Evolutionary conservation across 2,329 filamentous ascomycete genomes (phyloP).

Genomic region (Penicillium verrucosum): DNA sequence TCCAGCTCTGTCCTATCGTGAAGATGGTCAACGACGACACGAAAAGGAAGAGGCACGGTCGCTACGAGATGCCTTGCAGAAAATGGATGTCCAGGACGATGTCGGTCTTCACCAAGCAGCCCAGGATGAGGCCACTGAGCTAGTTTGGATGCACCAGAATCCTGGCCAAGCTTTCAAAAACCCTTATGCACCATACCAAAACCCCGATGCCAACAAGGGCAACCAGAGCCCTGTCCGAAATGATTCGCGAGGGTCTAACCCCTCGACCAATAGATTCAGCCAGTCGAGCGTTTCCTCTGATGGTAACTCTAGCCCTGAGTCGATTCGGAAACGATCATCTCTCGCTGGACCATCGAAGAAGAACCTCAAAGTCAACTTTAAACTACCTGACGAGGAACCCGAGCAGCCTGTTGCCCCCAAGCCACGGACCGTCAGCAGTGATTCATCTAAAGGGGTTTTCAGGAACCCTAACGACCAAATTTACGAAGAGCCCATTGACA

Average conservation of each 20-base stretch:
- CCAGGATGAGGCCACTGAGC: slow-evolving; percentile 60
- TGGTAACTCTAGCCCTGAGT: slow-evolving; percentile 20
- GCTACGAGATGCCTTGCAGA: slow-evolving; percentile 55
- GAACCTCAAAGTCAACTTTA: slow-evolving; percentile 42
- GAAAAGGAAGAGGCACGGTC: slow-evolving; percentile 59
- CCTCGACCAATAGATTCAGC: slow-evolving; percentile 10
- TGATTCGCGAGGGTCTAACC: not conserved
- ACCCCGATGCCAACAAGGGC: slow-evolving; percentile 44
- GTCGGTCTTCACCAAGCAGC: slow-evolving; percentile 53
- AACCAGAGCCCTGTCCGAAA: slow-evolving; percentile 38
- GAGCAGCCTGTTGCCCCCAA: slow-evolving; percentile 16
- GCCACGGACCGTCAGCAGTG: slow-evolving; percentile 35
- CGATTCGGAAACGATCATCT: slow-evolving; percentile 17
- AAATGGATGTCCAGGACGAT: slow-evolving; percentile 58
- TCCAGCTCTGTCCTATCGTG: slow-evolving; percentile 50
- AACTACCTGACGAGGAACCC: slow-evolving; percentile 31
- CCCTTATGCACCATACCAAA: slow-evolving; percentile 47
- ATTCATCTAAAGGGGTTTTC: slow-evolving; percentile 51
- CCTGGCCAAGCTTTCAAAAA: slow-evolving; percentile 50
- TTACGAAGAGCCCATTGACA: slow-evolving; percentile 77
- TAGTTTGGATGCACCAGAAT: slow-evolving; percentile 63
- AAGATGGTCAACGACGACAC: slow-evolving; percentile 53
- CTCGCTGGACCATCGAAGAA: slow-evolving; percentile 30
- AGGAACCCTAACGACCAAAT: slow-evolving; percentile 62
- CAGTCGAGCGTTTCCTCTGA: slow-evolving; percentile 21